These are phyloP conservation scores for Candida insectorum DNA, from an alignment of 805 yeast genomes.

Conservation along the genomic window DNA sequence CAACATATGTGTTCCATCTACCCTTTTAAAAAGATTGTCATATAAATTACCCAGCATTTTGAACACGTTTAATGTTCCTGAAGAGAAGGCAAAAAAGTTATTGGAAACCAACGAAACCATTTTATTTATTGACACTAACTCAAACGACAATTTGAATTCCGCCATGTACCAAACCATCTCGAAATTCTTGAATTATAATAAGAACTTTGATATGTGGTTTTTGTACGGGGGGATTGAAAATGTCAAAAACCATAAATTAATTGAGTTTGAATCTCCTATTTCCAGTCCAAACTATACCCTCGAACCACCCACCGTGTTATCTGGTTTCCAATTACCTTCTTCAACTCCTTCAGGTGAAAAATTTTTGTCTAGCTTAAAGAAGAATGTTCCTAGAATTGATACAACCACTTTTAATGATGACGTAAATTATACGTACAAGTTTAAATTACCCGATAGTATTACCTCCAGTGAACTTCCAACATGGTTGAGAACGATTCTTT, in stretches of 20 bases:
- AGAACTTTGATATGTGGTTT: slow-evolving; percentile 6
- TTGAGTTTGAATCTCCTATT: slow-evolving; percentile 8
- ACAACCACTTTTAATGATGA: slow-evolving; percentile 7
- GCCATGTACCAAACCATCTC: slow-evolving; percentile 31
- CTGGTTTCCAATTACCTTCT: slow-evolving; percentile 43
- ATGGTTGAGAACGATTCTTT: slow-evolving; percentile 25
- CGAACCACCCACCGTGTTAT: slow-evolving; percentile 16
- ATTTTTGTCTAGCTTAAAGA: slow-evolving; percentile 34
- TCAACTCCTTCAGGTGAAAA: slow-evolving; percentile 33
- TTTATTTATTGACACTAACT: slow-evolving; percentile 18
- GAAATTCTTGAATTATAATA: slow-evolving; percentile 23
- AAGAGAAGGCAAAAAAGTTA: slow-evolving; percentile 16
- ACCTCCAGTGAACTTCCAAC: slow-evolving; percentile 21
- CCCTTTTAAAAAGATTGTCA: slow-evolving; percentile 37
- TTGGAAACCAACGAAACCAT: slow-evolving; percentile 15
- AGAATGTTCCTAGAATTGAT: slow-evolving; percentile 25
- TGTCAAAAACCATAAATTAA: slow-evolving; percentile 3
- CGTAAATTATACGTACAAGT: slow-evolving; percentile 18
- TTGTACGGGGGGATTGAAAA: slow-evolving; percentile 7
- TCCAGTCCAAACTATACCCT: slow-evolving; percentile 2
- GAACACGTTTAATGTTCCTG: slow-evolving; percentile 25
- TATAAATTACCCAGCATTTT: slow-evolving; percentile 31
- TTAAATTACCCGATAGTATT: slow-evolving; percentile 18
- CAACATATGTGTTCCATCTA: slow-evolving; percentile 43
- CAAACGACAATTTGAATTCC: slow-evolving; percentile 26